Base-by-base conservation (phyloP, 495 filamentous ascomycete genomes). In the Talaromyces proteolyticus region DNA sequence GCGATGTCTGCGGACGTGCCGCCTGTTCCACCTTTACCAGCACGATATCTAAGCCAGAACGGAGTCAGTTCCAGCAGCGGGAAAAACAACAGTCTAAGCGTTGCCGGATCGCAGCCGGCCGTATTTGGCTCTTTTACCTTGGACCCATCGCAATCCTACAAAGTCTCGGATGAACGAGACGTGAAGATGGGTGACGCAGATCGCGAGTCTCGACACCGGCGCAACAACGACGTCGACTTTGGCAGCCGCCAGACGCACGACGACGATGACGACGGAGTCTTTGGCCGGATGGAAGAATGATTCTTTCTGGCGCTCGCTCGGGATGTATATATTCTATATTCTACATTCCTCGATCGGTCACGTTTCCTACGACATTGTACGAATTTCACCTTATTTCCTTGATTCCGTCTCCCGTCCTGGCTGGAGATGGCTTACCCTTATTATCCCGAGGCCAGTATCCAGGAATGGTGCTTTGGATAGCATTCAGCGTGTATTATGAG, bases 201-300 rank as follows among this genome's bases (percentile, higher is more conserved):
- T 23, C 68, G 66, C 29, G 63, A 67, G 44, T 65, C 62, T 17
- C 81, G 82, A 49, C 73, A 80, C 39, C 63, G 58, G 38, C 69
- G 67, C 56, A 81, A 83, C 54, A 87, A 86, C 49, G 88, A 94
- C 44, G 90, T 95, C 50, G 88, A 92, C 34, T 86, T 84, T 52
- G 82, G 89, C 49, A 76, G 74, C 56, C 77, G 73, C 26, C 73
- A 79, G 16, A 77, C 75, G 7, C 80, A 83, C 22, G 89, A 94
- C 60, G 92, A 97, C 56, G 91, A 95, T 43, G 92, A 96, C 47
- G 93, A 96, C 53, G 91, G 89, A 51, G 79, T 98, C 44, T 98
- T 98, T 74, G 93, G 93, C 19, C 81, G 80, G 51, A 96, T 96
- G 92, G 93, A 98, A 62, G 90, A 93, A 67, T 95, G 77, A 70